Base-by-base conservation (phyloP, 1,139 yeast species). In the Komagataea norvegica region DNA sequence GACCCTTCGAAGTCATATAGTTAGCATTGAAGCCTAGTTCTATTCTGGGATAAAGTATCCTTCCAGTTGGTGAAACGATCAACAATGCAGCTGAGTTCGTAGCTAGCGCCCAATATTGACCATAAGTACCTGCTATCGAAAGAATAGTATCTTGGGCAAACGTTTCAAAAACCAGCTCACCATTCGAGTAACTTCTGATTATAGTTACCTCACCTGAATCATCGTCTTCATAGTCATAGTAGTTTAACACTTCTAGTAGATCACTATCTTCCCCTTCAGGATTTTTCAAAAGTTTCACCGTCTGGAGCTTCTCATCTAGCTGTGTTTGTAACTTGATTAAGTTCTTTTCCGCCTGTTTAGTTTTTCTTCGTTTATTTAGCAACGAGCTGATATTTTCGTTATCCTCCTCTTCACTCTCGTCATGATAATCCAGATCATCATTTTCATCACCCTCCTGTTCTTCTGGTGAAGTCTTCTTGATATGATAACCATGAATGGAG, bases 71-170 rank as follows among this genome's bases (percentile, higher is more conserved):
- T 3, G 77, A 69, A 2, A 83, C 64, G 42, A 88, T 64, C 51
- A 78, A 75, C 3, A 77, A 46, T 1, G 75, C 65, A 0, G 87
- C 86, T 26, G 68, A 65, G 22, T 85, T 85, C 1, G 91, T 77
- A 1, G 80, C 74, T 29, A 86, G 55, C n/a, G 68, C 73, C 67
- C 73, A 56, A 38, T 29, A 51, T 34, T 42, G 48, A 15, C 34
- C 42, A 10, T 6, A 36, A 14, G 38, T 63, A 10, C 67, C 67
- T 4, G 53, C 48, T 1, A 59, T 60, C 20, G 57, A 54, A 18
- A 72, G 64, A 6, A 74, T 67, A 18, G 68, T 68, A 37, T 70
- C 71, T 2, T 77, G 74, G 11, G 75, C 51, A 48, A 68, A 74
- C 33, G 71, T 68, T 29, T 66, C 69, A 54, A 77, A 70, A 4